These are phyloP conservation scores for Trichoderma asperelloides DNA, from an alignment of 495 filamentous ascomycete species.

Conservation along the genomic window DNA sequence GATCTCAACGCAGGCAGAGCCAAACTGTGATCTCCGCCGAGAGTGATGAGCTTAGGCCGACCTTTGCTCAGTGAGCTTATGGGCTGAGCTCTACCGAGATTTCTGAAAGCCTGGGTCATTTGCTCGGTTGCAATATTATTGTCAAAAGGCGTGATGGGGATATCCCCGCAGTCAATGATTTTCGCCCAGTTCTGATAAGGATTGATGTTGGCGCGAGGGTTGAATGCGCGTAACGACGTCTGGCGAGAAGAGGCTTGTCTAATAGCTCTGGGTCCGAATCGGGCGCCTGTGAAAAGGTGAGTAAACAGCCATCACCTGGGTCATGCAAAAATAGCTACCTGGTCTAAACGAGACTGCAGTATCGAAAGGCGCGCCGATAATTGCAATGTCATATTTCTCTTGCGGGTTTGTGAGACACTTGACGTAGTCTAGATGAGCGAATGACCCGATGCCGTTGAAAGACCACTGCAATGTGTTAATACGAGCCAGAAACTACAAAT, in stretches of 20 bases:
- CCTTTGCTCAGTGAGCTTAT: conserved; percentile 16
- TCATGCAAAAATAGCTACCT: conserved; percentile 29
- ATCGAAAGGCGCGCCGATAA: conserved; percentile 79
- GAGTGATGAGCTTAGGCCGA: conserved; percentile 61
- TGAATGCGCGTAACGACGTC: conserved; percentile 64
- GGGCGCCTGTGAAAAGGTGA: conserved; percentile 42
- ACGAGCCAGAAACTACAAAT: neutral
- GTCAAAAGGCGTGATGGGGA: conserved; percentile 72
- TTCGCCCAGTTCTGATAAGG: conserved; percentile 66
- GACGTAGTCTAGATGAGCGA: conserved; percentile 66
- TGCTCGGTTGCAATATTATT: conserved; percentile 65
- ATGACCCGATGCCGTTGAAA: conserved; percentile 71
- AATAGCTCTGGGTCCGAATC: conserved; percentile 77
- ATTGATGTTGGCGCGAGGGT: conserved; percentile 67
- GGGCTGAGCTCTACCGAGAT: conserved; percentile 31
- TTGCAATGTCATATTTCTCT: conserved; percentile 64
- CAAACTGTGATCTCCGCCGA: conserved; percentile 77
- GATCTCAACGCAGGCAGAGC: conserved; percentile 69
- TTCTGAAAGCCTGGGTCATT: conserved; percentile 64
- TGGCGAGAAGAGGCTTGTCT: conserved; percentile 68
- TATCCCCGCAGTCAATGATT: conserved; percentile 75
- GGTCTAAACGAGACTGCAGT: conserved; percentile 75
- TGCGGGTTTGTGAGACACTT: conserved; percentile 64
- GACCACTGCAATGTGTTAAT: conserved; percentile 44
- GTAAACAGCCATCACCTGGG: neutral